A percentile compares a stretch with the other conserved stretches of the same genome.
Conservation (phyloP, 2,329 filamentous ascomycete genomes). For the Pseudocercospora fijiensis region DNA sequence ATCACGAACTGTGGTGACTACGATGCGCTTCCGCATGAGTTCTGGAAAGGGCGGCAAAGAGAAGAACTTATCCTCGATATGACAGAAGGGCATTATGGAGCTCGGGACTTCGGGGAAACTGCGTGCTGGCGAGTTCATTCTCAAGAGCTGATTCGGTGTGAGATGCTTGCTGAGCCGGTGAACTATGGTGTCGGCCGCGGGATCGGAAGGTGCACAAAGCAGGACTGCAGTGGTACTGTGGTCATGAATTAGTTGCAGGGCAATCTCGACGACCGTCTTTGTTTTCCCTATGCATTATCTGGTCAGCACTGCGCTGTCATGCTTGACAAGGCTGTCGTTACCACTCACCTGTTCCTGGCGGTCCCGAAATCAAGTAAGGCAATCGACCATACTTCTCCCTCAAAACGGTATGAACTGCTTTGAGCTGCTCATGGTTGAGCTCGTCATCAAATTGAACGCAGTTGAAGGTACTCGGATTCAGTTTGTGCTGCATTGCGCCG, state of each 20-base stretch:
- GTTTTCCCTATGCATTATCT: slow-evolving; percentile 42
- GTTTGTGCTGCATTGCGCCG: slow-evolving; percentile 41
- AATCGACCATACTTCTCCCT: slow-evolving; percentile 45
- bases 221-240: slow-evolving; percentile 22
- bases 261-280: slow-evolving; percentile 51
- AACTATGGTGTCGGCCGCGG: slow-evolving; percentile 30
- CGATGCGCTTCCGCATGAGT: slow-evolving; percentile 27
- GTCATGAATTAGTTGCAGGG: slow-evolving; percentile 32
- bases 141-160: slow-evolving; percentile 24
- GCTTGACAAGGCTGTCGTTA: not conserved
- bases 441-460: slow-evolving; percentile 42
- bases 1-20: slow-evolving; percentile 30
- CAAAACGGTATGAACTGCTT: slow-evolving; percentile 47
- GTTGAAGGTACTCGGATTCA: slow-evolving; percentile 40
- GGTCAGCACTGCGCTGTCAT: not conserved
- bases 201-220: slow-evolving; percentile 33
- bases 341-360: slow-evolving; percentile 47
- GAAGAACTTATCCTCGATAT: slow-evolving; percentile 29
- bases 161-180: slow-evolving; percentile 25
- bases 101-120: slow-evolving; percentile 31
- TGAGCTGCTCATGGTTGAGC: slow-evolving; percentile 52
- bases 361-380: slow-evolving; percentile 51
- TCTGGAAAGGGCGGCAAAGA: slow-evolving; percentile 25
- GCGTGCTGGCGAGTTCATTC: slow-evolving; percentile 29
- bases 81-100: slow-evolving; percentile 29